These are phyloP conservation scores for Alternaria longipes DNA, from an alignment of 2,329 filamentous ascomycete genomes.

Conservation along the genomic window DNA sequence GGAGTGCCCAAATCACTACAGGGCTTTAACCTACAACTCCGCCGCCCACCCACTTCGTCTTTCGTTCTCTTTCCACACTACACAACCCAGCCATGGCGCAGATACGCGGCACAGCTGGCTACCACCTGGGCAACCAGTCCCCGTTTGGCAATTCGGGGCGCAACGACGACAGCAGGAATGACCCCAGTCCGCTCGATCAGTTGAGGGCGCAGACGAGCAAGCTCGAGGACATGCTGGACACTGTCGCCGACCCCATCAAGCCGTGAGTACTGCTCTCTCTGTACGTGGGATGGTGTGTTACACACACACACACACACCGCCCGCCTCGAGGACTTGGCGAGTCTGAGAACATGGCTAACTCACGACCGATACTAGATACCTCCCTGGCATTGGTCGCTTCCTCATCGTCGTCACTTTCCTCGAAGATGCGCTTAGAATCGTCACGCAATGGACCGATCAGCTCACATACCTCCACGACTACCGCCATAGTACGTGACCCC, in stretches of 20 bases:
- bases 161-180: constrained; percentile 66
- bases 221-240: constrained; percentile 94
- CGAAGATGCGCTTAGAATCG: constrained; percentile 93
- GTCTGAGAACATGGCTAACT: constrained; percentile 31
- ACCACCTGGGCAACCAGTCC: constrained; percentile 80
- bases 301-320: constrained; percentile 4
- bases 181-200: constrained; percentile 82
- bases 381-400: constrained; percentile 95
- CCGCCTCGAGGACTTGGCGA: background rate
- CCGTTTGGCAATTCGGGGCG: constrained; percentile 72
- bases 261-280: constrained; percentile 71
- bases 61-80: constrained; percentile 21
- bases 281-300: constrained; percentile 7
- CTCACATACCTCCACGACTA: constrained; percentile 92
- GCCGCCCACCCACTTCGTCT: constrained; percentile 23
- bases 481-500: constrained; percentile 74
- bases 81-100: constrained; percentile 60
- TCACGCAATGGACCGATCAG: constrained; percentile 98
- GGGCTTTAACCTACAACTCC: constrained; percentile 31
- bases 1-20: constrained; percentile 25
- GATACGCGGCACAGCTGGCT: constrained; percentile 74
- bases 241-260: constrained; percentile 87
- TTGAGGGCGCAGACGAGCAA: constrained; percentile 97
- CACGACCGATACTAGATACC: constrained; percentile 69
- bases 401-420: constrained; percentile 98